Percentiles rank a stretch among this genome's conserved stretches.
Evolutionary conservation across 257 asterid genomes (phyloP).

Genomic region (Salvia miltiorrhiza): DNA sequence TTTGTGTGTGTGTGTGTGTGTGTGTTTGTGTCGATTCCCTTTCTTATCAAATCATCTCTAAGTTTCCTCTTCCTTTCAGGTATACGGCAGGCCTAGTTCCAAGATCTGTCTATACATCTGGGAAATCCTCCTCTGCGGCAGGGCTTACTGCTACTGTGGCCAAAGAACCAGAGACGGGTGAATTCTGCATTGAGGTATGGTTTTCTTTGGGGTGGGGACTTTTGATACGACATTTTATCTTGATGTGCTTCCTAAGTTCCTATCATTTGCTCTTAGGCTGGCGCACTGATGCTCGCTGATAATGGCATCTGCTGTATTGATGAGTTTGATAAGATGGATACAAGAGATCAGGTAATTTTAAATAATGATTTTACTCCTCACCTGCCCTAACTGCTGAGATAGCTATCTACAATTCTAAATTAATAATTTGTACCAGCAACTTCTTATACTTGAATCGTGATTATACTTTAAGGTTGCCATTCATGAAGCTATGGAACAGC

Average conservation of each 20-base stretch:
- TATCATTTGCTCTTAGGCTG: constrained; percentile 60
- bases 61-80: constrained; percentile 36
- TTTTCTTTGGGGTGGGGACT: background rate
- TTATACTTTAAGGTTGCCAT: constrained; percentile 75
- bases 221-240: background rate
- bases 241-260: background rate
- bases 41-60: constrained; percentile 9
- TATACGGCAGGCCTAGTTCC: constrained; percentile 85
- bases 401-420: background rate
- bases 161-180: constrained; percentile 99
- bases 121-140: constrained; percentile 98
- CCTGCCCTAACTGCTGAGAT: background rate
- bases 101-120: constrained; percentile 96
- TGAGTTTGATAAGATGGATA: constrained; percentile 98
- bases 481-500: constrained; percentile 99
- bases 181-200: constrained; percentile 97
- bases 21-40: background rate
- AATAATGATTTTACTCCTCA: background rate
- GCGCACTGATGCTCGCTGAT: constrained; percentile 99
- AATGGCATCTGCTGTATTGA: constrained; percentile 98
- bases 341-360: constrained; percentile 82
- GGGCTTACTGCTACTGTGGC: constrained; percentile 99
- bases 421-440: constrained; percentile 16
- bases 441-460: constrained; percentile 13
- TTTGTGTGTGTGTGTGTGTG: background rate